These are phyloP conservation scores for Cladobotryum protrusum DNA, from an alignment of 2,329 filamentous ascomycete species.

Conservation along the genomic window DNA sequence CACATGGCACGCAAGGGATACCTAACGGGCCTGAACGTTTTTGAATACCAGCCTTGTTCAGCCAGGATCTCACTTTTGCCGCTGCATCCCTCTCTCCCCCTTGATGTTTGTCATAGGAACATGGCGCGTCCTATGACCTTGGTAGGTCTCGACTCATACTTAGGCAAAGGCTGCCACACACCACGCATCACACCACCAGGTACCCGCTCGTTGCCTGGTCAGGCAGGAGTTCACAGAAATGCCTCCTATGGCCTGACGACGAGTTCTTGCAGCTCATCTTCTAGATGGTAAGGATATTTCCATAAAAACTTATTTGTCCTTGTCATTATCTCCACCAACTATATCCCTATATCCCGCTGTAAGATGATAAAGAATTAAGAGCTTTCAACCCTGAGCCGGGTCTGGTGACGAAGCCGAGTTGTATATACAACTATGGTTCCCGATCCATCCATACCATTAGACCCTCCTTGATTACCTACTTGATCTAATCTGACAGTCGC, in stretches of 20 bases:
- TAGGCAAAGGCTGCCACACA: not conserved
- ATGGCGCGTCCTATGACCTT: not conserved
- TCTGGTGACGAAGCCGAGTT: slow-evolving; percentile 45
- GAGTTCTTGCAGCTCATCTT: too few relatives aligned
- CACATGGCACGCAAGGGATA: slow-evolving; percentile 11
- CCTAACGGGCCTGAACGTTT: not conserved
- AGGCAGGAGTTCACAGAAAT: too few relatives aligned
- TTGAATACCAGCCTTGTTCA: not conserved
- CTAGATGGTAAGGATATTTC: too few relatives aligned
- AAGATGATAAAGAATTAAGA: slow-evolving; percentile 36
- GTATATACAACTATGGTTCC: slow-evolving; percentile 38
- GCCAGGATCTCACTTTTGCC: not conserved
- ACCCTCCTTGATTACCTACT: slow-evolving; percentile 41
- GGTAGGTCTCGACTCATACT: not conserved
- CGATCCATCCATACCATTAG: slow-evolving; percentile 17
- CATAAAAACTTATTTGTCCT: too few relatives aligned
- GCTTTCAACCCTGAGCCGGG: slow-evolving; percentile 29
- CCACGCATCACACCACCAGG: too few relatives aligned
- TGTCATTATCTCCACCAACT: too few relatives aligned
- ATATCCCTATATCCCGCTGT: not conserved
- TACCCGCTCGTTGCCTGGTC: too few relatives aligned
- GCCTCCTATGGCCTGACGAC: too few relatives aligned
- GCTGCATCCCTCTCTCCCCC: not conserved
- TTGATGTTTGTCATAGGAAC: slow-evolving; percentile 7
- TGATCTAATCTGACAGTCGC: slow-evolving; percentile 58